Evolutionary conservation across 148 eudicot species (phyloP).

Genomic region (Suaeda aralocaspica): DNA sequence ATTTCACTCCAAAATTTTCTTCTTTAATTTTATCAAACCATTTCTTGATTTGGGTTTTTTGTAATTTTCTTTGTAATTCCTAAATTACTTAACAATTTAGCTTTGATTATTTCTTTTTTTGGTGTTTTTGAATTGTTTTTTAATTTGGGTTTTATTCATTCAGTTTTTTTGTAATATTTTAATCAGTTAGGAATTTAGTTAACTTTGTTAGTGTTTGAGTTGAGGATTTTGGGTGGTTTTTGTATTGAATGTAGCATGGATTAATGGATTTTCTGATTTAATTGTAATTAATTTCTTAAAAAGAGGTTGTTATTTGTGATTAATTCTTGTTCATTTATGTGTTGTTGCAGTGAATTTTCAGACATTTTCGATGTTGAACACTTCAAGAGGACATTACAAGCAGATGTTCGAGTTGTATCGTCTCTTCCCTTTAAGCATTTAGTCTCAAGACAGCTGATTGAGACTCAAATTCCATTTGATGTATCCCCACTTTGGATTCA

Average conservation of each 20-base stretch:
- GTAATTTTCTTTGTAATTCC: background rate
- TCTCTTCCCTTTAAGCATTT: slow-evolving; percentile 68
- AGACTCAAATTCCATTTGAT: slow-evolving; percentile 58
- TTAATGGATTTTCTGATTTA: too few relatives aligned
- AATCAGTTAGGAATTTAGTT: too few relatives aligned
- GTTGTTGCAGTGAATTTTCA: slow-evolving; percentile 61
- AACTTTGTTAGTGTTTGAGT: too few relatives aligned
- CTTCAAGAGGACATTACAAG: slow-evolving; percentile 69
- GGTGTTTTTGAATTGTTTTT: slow-evolving; percentile 3
- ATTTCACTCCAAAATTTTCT: background rate
- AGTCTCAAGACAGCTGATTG: slow-evolving; percentile 55
- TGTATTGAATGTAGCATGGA: too few relatives aligned
- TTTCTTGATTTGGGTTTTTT: background rate
- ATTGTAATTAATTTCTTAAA: too few relatives aligned
- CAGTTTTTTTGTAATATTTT: too few relatives aligned
- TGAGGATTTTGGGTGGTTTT: too few relatives aligned
- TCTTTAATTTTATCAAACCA: too few relatives aligned
- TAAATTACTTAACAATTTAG: background rate
- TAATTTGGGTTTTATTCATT: background rate
- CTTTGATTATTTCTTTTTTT: background rate
- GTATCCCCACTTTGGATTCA: slow-evolving; percentile 73
- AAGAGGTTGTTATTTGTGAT: too few relatives aligned
- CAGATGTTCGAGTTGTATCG: slow-evolving; percentile 68
- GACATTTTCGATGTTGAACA: slow-evolving; percentile 77
- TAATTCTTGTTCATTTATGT: too few relatives aligned